Percentiles rank a stretch among this genome's conserved stretches.
These are phyloP conservation scores for Hyaloperonospora arabidopsidis DNA, from an alignment of 352 stramenopile genomes.

Conservation along the genomic window DNA sequence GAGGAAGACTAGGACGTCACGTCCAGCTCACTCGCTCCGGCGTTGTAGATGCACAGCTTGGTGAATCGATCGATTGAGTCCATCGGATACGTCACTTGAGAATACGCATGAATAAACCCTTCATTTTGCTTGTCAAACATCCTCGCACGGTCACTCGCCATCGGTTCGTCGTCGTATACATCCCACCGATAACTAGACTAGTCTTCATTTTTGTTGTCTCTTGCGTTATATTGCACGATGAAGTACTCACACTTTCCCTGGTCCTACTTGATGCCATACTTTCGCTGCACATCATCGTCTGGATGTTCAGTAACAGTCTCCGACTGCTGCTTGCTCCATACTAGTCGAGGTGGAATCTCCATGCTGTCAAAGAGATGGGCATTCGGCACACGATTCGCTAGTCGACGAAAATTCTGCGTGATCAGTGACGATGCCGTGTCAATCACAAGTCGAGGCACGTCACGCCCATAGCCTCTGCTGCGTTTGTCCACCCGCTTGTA, in stretches of 20 bases:
- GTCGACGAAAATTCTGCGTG: constrained; percentile 54
- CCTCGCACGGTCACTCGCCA: no score
- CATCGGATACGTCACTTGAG: no score
- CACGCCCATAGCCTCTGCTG: constrained; percentile 55
- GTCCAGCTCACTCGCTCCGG: constrained; percentile 16
- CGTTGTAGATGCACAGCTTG: no score
- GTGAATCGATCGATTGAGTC: no score
- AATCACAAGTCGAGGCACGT: constrained; percentile 59
- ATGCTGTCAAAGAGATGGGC: constrained; percentile 67
- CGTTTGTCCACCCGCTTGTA: constrained; percentile 63
- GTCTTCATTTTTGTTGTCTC: no score
- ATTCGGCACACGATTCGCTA: constrained; percentile 55
- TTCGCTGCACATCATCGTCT: constrained; percentile 51
- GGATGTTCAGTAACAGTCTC: constrained; percentile 38
- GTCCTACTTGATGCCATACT: constrained; percentile 47
- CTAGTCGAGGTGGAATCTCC: constrained; percentile 45
- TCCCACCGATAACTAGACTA: no score
- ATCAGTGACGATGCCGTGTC: constrained; percentile 56
- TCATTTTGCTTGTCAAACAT: no score
- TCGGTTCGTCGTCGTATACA: no score
- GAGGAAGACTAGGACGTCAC: constrained; percentile 10
- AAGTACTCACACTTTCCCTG: background rate
- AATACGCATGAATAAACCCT: no score
- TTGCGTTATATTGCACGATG: no score
- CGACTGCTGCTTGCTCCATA: constrained; percentile 69